Evolutionary conservation across 495 filamentous ascomycete species (phyloP), one percentile per base, ranked within the genome.

Genomic region (Penicillium steckii): DNA sequence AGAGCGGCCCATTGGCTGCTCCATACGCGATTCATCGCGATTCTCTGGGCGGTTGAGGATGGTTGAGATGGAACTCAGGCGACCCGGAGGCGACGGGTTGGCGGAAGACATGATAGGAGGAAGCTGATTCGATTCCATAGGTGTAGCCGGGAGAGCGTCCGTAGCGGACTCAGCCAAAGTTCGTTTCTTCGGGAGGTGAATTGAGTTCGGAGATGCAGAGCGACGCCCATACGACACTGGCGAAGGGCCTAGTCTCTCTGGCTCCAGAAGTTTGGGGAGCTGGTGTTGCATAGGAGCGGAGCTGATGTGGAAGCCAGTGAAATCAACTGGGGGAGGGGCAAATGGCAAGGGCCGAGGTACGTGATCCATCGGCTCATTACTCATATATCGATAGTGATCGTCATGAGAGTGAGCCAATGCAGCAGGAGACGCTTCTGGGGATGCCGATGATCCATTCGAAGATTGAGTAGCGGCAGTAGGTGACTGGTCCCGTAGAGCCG

Each of bases 11-110:
- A 78, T 45, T 17, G 80, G 67, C 17, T 70, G 73, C 49, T 84
- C 80, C 23, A 81, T 60, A 0, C 71, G 75, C 8, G 77, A 66
- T n/a, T 80, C 74, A 18, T 71, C 69, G 21, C 66, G 69, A 26
- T 54, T 50, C 40, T 62, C 57, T 2, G 69, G 33, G 24, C 70
- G 84, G 52, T 93, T 93, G 23, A 95, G 71, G 38, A 95, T 87
- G 3, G 88, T 90, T 26, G 84, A 90, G 43, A 94, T 94, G 2
- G 87, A 91, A 43, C 84, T 87, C 1, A 91, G 69, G 3, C 89
- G 82, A 44, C 69, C 69, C 3, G 75, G 70, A 9, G 73, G 70
- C 13, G 72, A 65, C 1, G 71, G 66, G 29, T 78, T 71, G 15
- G 53, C 61, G 1, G 69, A 66, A 9, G 70, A 67, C 60, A 75